Percentiles rank a stretch among this genome's conserved stretches.
Conservation (phyloP, 257 asterid genomes). For the Plantago elongata region DNA sequence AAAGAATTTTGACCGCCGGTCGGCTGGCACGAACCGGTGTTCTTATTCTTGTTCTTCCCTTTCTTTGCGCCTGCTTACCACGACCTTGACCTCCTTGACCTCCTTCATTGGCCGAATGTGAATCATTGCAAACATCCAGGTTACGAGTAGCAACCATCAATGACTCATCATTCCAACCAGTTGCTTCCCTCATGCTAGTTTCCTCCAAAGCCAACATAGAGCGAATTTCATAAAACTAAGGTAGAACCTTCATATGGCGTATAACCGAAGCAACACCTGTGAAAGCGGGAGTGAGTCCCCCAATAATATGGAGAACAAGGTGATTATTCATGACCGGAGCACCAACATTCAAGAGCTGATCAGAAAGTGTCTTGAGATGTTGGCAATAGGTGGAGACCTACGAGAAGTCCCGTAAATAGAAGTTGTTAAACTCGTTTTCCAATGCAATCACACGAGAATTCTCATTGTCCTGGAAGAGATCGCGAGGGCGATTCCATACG, state of each 20-base stretch:
- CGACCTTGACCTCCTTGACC: too few species aligned
- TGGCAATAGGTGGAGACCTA: constrained; percentile 5
- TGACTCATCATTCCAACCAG: not conserved
- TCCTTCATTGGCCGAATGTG: too few species aligned
- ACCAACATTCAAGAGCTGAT: constrained; percentile 12
- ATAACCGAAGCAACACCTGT: not conserved
- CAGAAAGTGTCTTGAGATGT: constrained; percentile 6
- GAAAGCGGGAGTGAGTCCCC: not conserved
- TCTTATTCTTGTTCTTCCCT: too few species aligned
- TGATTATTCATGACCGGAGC: constrained; percentile 6
- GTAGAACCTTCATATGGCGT: not conserved
- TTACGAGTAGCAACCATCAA: not conserved
- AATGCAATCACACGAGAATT: not conserved
- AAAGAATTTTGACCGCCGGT: too few species aligned
- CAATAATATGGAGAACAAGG: not conserved
- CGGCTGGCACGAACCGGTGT: too few species aligned
- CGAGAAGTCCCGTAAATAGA: not conserved
- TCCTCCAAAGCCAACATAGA: not conserved
- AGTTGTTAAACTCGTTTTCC: not conserved
- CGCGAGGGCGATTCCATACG: not conserved
- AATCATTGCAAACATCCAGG: not conserved
- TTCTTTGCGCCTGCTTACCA: too few species aligned
- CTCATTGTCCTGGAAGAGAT: not conserved
- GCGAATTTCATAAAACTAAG: not conserved
- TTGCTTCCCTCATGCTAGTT: not conserved